Evolutionary conservation across 257 asterid species (phyloP).

Genomic region (Craterostigma plantagineum): DNA sequence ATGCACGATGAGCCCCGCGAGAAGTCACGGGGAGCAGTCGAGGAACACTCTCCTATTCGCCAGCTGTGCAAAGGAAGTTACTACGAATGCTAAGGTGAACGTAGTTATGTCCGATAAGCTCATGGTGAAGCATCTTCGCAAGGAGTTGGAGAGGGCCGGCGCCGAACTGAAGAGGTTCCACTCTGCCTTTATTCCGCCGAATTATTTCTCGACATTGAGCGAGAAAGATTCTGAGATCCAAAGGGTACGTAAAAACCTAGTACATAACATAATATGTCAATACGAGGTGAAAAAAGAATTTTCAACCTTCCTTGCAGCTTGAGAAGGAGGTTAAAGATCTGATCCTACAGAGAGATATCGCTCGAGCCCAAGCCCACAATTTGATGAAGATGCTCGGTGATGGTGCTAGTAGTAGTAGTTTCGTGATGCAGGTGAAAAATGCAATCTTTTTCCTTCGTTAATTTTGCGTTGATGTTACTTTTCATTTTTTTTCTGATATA

Average conservation of each 20-base stretch:
- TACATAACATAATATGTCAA: not conserved
- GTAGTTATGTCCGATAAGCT: slow-evolving; percentile 60
- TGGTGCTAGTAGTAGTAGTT: slow-evolving; percentile 28
- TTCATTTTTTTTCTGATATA: not conserved
- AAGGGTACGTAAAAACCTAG: slow-evolving; percentile 55
- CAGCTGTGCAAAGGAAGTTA: slow-evolving; percentile 73
- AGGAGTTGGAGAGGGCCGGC: slow-evolving; percentile 62
- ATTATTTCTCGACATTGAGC: slow-evolving; percentile 30
- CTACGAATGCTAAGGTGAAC: slow-evolving; percentile 56
- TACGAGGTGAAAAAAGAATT: too few relatives aligned
- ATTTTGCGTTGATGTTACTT: not conserved
- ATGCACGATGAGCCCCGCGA: slow-evolving; percentile 86
- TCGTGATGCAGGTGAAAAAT: slow-evolving; percentile 32
- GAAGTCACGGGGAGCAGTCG: slow-evolving; percentile 62
- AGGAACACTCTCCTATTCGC: slow-evolving; percentile 80
- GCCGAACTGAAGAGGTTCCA: slow-evolving; percentile 35
- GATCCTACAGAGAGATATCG: slow-evolving; percentile 64
- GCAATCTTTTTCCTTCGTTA: too few relatives aligned
- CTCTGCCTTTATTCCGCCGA: slow-evolving; percentile 17
- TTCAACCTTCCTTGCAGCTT: slow-evolving; percentile 33
- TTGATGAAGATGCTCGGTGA: slow-evolving; percentile 35
- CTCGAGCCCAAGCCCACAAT: slow-evolving; percentile 52
- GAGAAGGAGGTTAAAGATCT: slow-evolving; percentile 65
- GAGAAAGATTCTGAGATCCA: slow-evolving; percentile 73
- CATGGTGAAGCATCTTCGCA: slow-evolving; percentile 56